Conservation (phyloP, 768 basidiomycete genomes). For the Lactifluus rugatus region DNA sequence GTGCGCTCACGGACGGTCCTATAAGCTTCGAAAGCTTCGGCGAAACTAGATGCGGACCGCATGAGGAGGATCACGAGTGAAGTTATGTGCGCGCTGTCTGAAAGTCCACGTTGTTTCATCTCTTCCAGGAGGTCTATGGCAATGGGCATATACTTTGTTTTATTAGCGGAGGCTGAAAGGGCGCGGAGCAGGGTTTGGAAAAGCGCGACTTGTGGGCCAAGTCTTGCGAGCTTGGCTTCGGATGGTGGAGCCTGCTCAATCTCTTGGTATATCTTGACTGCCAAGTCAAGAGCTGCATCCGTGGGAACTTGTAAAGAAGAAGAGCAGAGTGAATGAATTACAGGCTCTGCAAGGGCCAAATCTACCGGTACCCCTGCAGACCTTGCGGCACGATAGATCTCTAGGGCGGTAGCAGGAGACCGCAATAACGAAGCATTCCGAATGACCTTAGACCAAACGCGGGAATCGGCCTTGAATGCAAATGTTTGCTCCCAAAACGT, state of each 20-base stretch:
- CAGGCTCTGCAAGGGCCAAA: constrained; percentile 41
- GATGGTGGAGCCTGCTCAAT: constrained; percentile 21
- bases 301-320: constrained; percentile 28
- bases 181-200: constrained; percentile 37
- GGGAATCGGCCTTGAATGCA: constrained; percentile 30
- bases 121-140: constrained; percentile 50
- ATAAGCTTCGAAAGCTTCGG: constrained; percentile 59
- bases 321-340: constrained; percentile 44
- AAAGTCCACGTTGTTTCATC: constrained; percentile 46
- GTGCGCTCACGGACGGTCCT: constrained; percentile 28
- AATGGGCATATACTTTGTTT: constrained; percentile 38
- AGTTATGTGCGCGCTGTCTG: constrained; percentile 37
- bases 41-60: constrained; percentile 42
- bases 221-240: background rate
- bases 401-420: constrained; percentile 33
- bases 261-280: constrained; percentile 44
- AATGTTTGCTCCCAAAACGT: constrained; percentile 33
- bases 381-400: constrained; percentile 41
- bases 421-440: constrained; percentile 36
- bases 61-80: constrained; percentile 58
- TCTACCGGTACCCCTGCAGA: constrained; percentile 38
- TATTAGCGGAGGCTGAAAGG: constrained; percentile 32
- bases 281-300: constrained; percentile 40
- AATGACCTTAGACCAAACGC: constrained; percentile 50
- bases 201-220: constrained; percentile 28